phyloP scores from a whole-genome alignment of 176 grass and related monocot species.

The Saccharum spontaneum region DNA sequence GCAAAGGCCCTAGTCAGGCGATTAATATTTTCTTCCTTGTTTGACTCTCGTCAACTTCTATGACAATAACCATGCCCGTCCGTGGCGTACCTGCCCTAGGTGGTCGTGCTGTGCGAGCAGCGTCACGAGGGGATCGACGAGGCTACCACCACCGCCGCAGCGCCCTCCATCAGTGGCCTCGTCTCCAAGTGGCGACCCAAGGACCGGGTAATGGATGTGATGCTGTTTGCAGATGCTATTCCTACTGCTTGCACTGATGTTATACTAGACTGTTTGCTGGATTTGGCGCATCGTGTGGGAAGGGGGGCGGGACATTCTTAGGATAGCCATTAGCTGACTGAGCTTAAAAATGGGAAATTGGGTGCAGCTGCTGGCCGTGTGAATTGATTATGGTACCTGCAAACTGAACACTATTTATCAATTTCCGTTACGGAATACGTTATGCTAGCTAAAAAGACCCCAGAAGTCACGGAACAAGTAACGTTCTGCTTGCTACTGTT shows the following conservation, averaged over 20 bases:
- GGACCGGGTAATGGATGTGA: constrained; percentile 69
- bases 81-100: constrained; percentile 52
- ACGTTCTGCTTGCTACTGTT: neutral
- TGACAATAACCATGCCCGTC: no score
- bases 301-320: neutral
- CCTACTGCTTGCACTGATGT: neutral
- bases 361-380: neutral
- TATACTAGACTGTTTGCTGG: constrained; percentile 7
- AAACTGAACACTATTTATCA: constrained; percentile 1
- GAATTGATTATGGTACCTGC: neutral
- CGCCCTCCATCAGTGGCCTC: constrained; percentile 65
- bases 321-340: neutral
- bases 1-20: no score
- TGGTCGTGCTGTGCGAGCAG: constrained; percentile 71
- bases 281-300: neutral
- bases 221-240: neutral
- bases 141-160: constrained; percentile 39
- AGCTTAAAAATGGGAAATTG: constrained; percentile 12
- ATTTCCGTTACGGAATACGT: neutral
- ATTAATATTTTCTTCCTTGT: no score
- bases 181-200: constrained; percentile 96
- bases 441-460: neutral
- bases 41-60: no score
- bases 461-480: neutral
- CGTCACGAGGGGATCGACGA: constrained; percentile 60